Base-by-base conservation (phyloP, 2,329 filamentous ascomycete species). In the Arachnomyces sp. region DNA sequence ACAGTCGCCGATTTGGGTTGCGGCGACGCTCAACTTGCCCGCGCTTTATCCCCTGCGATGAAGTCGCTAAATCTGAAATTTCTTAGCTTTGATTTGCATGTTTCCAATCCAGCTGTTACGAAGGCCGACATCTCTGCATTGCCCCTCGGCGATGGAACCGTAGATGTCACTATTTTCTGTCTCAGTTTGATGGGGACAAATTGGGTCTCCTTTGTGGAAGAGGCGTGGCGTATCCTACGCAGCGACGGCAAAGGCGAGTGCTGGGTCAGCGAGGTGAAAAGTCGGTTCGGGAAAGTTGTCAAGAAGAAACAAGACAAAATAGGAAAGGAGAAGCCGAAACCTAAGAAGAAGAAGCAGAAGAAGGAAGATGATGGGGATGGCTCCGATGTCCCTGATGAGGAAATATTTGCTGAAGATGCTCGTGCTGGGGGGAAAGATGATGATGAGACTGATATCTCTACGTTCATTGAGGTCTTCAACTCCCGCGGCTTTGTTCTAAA, bases 161-260 rank as follows among this genome's bases (percentile, higher is more conserved):
- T 88, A 45, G 88, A 98, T 61, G 74, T 98, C 4, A 85, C 85
- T 36, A 81, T 98, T 51, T 96, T 96, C 71, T 98, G 92, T 63
- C 75, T 98, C 25, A 92, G 90, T 36, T 77, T 98, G 43, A 98
- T 98, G 92, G 92, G 92, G 57, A 98, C 92, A 40, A 98, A 98
- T 67, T 98, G 92, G 90, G 76, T 94, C 39, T 81, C 87, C 53
- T 96, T 98, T 60, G 77, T 98, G 54, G 92, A 96, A 65, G 92
- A 98, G 67, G 90, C 90, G 11, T 94, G 87, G 70, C 81, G 92
- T 39, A 74, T 96, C 38, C 74, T 98, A 46, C 82, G 87, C 57
- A 89, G 88, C 76, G 90, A 92, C 57, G 92, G 66, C 25, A 68
- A 67, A 47, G 66, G 92, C 50, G 92, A 98, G 70, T 79, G 94